phyloP scores from a whole-genome alignment of 2,329 filamentous ascomycete genomes.

The Aureobasidium uvarum region DNA sequence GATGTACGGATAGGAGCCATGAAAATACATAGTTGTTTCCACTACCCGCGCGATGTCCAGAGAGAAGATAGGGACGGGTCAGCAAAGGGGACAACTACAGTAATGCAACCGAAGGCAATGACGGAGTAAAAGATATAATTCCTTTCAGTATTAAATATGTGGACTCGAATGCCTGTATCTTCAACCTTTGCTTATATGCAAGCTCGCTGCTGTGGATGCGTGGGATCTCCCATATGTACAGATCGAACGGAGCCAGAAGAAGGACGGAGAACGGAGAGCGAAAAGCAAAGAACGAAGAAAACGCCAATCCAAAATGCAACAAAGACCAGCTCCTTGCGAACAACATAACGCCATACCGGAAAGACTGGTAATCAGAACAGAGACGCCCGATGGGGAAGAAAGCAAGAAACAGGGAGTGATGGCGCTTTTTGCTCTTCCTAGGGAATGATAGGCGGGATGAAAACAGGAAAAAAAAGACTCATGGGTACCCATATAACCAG shows the following conservation, averaged over 20 bases:
- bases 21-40: too few species aligned
- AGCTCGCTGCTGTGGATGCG: background rate
- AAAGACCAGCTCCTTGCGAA: conserved; percentile 18
- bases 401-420: conserved; percentile 20
- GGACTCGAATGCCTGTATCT: conserved; percentile 3
- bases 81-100: too few species aligned
- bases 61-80: background rate
- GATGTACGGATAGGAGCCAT: too few species aligned
- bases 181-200: conserved; percentile 1
- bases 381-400: conserved; percentile 6
- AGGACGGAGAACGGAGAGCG: too few species aligned
- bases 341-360: background rate
- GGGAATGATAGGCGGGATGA: conserved; percentile 15
- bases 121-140: background rate
- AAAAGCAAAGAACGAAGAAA: background rate
- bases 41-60: too few species aligned
- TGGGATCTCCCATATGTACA: conserved; percentile 5
- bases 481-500: conserved; percentile 8
- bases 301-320: conserved; percentile 22
- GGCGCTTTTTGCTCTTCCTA: conserved; percentile 17
- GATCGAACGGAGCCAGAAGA: background rate
- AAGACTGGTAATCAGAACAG: background rate
- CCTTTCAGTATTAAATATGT: conserved; percentile 12
- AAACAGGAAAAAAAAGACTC: background rate
- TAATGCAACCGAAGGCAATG: too few species aligned